Conservation (phyloP, 257 asterid species). For the Solanum lignicaule region DNA sequence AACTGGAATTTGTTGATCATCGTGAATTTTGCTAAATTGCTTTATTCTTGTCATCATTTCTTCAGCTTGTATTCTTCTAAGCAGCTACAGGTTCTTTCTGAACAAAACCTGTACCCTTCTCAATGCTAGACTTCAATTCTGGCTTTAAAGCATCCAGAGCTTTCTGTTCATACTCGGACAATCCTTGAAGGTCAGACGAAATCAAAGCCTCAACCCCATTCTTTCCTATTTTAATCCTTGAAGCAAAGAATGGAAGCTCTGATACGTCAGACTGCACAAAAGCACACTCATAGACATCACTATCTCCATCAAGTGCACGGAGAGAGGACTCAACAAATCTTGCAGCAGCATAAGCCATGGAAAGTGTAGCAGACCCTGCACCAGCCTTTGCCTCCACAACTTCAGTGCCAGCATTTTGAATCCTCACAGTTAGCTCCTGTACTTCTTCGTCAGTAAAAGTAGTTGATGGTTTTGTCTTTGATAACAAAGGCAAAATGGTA, state of each 20-base stretch:
- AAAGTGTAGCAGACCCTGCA: slow-evolving; percentile 88
- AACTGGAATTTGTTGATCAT: slow-evolving; percentile 22
- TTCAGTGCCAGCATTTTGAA: slow-evolving; percentile 86
- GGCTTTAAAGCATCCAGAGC: slow-evolving; percentile 76
- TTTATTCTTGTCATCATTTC: slow-evolving; percentile 21
- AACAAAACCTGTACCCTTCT: slow-evolving; percentile 62
- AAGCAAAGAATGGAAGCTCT: slow-evolving; percentile 82
- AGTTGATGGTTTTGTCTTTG: slow-evolving; percentile 61
- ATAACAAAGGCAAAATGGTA: slow-evolving; percentile 67
- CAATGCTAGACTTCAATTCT: slow-evolving; percentile 74
- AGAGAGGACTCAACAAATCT: slow-evolving; percentile 81
- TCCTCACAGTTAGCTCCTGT: slow-evolving; percentile 59
- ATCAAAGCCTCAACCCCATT: slow-evolving; percentile 73
- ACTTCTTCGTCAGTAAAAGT: slow-evolving; percentile 54
- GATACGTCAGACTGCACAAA: slow-evolving; percentile 55
- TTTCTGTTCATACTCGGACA: slow-evolving; percentile 64
- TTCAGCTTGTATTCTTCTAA: slow-evolving; percentile 11
- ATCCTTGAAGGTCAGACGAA: slow-evolving; percentile 57
- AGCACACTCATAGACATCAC: slow-evolving; percentile 70
- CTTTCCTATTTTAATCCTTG: slow-evolving; percentile 71
- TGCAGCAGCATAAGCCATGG: slow-evolving; percentile 93
- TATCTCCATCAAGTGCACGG: slow-evolving; percentile 77
- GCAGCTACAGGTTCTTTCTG: slow-evolving; percentile 58
- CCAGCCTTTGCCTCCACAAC: slow-evolving; percentile 95
- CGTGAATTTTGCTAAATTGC: slow-evolving; percentile 1